Base-by-base conservation (phyloP, 805 yeast species). In the Candida xyloterini region DNA sequence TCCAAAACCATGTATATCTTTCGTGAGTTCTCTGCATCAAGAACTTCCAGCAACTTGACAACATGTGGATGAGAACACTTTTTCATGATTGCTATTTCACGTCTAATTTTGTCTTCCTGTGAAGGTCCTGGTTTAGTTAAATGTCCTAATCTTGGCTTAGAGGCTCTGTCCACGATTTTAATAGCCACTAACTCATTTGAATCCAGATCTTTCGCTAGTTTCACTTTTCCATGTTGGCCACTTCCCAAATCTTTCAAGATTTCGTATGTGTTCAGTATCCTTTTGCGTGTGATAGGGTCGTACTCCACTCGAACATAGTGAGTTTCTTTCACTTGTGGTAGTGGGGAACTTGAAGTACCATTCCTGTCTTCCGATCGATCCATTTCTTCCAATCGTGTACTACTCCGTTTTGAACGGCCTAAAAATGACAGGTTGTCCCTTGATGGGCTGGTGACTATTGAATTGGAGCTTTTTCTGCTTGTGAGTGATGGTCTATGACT, bases 181-280 rank as follows among this genome's bases (percentile, higher is more conserved):
- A 93, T 89, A 3, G 99, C 99, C n/a, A 88, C 95, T 23, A 78
- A 67, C 48, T 74, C 79, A 31, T 74, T 69, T 5, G 73, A 62
- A n/a, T 74, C 70, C 39, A 81, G 62, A 57, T 90, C 91, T 44
- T 76, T 76, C 0, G 95, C 99, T 14, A 93, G 71, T 60, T 93
- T 93, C 30, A 93, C 99, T 60, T 88, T 91, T n/a, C 99, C 98
- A 63, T 91, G 98, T 60, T 90, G 96, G n/a, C 99, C 99, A 25
- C 85, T 73, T 9, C 99, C 99, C 21, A 93, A 70, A 64, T 90
- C 97, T 18, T 75, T 71, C 22, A 89, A 64, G 26, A 93, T 85
- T 62, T 93, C 99, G 59, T 90, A 93, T 0, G 95, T 80, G 63
- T 93, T 93, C 46, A 93, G 70, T 25, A 83, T 79, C 57, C 90